Conservation (phyloP, 73 alveolate species). For the Paramecium pentaurelia region DNA sequence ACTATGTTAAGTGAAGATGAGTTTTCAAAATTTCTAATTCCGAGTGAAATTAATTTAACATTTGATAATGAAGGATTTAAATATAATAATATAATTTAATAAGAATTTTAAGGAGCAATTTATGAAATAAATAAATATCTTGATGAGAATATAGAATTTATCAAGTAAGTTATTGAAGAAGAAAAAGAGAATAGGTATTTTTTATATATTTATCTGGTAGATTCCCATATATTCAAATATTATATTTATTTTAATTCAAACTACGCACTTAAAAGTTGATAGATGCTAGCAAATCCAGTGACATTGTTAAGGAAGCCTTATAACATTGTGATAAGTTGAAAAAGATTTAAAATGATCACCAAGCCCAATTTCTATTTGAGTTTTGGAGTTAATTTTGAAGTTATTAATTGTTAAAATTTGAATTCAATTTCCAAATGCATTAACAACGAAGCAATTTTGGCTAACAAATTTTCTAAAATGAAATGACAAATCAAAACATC, state of each 20-base stretch:
- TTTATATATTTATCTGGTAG: not conserved
- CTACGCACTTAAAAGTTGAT: not conserved
- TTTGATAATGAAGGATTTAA: not conserved
- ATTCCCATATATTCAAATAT: not conserved
- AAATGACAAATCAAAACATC: not conserved
- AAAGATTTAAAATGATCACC: not conserved
- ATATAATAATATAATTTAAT: not conserved
- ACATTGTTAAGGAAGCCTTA: not conserved
- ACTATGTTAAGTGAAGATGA: not conserved
- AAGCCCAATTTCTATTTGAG: not conserved
- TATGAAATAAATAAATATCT: not conserved
- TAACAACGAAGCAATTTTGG: not conserved
- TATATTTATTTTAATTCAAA: not conserved
- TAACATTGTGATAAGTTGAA: not conserved
- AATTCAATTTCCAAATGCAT: not conserved
- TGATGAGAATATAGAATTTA: not conserved
- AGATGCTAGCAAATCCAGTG: not conserved
- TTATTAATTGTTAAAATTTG: constrained; percentile 33
- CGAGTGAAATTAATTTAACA: not conserved
- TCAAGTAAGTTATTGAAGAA: not conserved
- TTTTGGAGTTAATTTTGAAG: not conserved
- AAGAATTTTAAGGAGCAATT: not conserved
- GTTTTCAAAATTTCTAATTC: not conserved
- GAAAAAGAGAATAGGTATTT: not conserved
- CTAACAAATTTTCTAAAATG: not conserved